Percentiles rank a stretch among this genome's conserved stretches.
These are phyloP conservation scores for Alloascoidea africana DNA, from an alignment of 805 yeast species.

Conservation along the genomic window DNA sequence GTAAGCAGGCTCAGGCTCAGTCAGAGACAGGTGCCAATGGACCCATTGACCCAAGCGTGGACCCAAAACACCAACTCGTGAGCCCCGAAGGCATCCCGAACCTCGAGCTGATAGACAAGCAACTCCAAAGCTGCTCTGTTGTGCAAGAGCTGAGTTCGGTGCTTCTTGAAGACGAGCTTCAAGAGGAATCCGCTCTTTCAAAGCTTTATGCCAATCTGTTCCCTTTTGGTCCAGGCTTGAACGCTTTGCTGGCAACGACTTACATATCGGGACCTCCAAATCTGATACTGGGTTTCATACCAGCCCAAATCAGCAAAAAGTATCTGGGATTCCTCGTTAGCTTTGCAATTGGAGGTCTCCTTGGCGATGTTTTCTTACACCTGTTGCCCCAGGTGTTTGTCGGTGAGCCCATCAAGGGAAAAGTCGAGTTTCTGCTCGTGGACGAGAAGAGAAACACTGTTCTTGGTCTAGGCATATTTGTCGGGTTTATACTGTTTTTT, in stretches of 20 bases:
- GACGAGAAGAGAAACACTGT: conserved; percentile 33
- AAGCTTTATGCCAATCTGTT: conserved; percentile 14
- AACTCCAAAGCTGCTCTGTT: not conserved
- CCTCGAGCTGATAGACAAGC: not conserved
- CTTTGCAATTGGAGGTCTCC: conserved; percentile 62
- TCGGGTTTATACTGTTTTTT: conserved; percentile 47
- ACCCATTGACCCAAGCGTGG: no score
- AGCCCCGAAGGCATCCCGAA: not conserved
- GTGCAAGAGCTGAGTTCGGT: not conserved
- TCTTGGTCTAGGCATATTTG: conserved; percentile 38
- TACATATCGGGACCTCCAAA: conserved; percentile 55
- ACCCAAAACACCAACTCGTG: no score
- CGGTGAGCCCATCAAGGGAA: conserved; percentile 28
- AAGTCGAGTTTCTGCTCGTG: conserved; percentile 27
- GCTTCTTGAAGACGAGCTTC: not conserved
- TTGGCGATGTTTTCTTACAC: conserved; percentile 66
- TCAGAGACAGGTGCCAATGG: no score
- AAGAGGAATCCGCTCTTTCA: not conserved
- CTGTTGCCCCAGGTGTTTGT: conserved; percentile 53
- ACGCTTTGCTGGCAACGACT: conserved; percentile 48
- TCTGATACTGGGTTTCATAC: conserved; percentile 36
- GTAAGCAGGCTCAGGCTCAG: no score
- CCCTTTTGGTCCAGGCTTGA: conserved; percentile 45
- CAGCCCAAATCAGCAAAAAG: conserved; percentile 36
- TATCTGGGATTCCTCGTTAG: conserved; percentile 40